Conservation (phyloP, 805 yeast genomes). For the Schizosaccharomyces octosporus region DNA sequence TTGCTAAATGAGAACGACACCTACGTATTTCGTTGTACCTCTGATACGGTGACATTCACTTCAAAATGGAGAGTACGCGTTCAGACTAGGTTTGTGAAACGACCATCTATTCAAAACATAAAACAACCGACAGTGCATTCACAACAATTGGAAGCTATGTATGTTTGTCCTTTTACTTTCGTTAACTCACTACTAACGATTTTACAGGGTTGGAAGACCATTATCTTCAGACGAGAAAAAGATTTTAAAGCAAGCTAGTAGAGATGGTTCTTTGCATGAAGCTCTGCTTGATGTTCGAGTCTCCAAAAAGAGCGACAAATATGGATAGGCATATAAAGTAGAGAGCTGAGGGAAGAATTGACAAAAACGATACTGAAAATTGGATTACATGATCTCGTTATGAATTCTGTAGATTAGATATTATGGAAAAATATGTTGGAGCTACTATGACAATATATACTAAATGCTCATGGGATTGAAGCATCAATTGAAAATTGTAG, state of each 20-base stretch:
- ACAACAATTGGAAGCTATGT: not conserved
- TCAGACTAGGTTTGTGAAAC: not conserved
- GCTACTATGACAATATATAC: too few relatives aligned
- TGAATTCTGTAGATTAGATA: too few relatives aligned
- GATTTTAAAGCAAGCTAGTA: not conserved
- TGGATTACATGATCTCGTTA: not conserved
- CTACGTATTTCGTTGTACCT: not conserved
- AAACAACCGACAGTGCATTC: not conserved
- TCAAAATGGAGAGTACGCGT: not conserved
- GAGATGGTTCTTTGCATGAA: not conserved
- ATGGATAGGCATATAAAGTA: not conserved
- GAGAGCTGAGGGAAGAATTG: not conserved
- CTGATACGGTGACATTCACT: not conserved
- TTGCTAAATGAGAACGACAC: not conserved
- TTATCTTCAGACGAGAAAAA: not conserved
- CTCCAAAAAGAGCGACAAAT: not conserved
- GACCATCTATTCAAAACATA: not conserved
- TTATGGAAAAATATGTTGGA: too few relatives aligned
- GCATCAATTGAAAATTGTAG: too few relatives aligned
- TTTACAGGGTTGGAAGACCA: not conserved
- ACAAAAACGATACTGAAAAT: not conserved
- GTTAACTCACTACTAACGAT: not conserved
- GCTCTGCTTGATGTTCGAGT: conserved; percentile 2
- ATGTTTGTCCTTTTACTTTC: not conserved
- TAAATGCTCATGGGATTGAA: too few relatives aligned